These are phyloP conservation scores for Pseudoturritis turrita DNA, from an alignment of 345 rosid species.

Conservation along the genomic window DNA sequence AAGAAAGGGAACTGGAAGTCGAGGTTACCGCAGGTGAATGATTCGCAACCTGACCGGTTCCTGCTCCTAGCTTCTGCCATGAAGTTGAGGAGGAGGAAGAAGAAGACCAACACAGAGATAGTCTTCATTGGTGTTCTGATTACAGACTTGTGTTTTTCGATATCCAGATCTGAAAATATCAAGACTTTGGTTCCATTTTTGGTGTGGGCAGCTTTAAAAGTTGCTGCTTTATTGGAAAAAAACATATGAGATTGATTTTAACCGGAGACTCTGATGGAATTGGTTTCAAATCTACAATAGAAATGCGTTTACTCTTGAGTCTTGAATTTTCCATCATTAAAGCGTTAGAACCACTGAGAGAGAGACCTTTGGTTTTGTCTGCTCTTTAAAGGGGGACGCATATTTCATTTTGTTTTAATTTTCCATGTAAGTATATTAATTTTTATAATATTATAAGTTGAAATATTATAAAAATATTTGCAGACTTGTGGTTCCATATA, in stretches of 20 bases:
- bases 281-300: constrained; percentile 18
- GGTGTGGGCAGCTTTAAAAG: constrained; percentile 4
- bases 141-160: constrained; percentile 2
- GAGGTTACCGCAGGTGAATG: constrained; percentile 27
- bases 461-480: no score
- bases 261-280: constrained; percentile 19
- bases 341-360: background rate
- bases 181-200: constrained; percentile 4
- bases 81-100: background rate
- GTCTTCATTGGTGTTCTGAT: constrained; percentile 16
- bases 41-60: background rate
- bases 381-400: no score
- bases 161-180: constrained; percentile 18
- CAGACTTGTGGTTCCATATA: no score
- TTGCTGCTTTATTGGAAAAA: constrained; percentile 17
- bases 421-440: no score
- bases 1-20: constrained; percentile 26
- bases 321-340: background rate
- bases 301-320: constrained; percentile 5
- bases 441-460: no score
- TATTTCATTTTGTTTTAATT: no score
- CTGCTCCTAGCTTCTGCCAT: background rate
- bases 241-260: constrained; percentile 2
- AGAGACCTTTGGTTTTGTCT: background rate
- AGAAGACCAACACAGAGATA: constrained; percentile 15